Conservation (phyloP, 768 basidiomycete genomes). For the Podaxis sp. region DNA sequence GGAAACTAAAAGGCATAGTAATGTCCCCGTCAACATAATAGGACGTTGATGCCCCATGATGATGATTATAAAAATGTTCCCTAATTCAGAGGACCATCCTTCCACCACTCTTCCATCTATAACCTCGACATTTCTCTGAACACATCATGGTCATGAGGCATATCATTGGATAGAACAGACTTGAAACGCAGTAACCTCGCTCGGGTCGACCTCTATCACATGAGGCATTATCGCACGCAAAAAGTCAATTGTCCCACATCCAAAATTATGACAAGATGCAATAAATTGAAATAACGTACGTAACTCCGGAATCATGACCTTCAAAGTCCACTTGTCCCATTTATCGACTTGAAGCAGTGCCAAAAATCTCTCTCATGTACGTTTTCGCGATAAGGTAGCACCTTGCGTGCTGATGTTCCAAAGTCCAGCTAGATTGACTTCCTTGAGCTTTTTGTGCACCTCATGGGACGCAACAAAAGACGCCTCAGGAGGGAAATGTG, state of each 20-base stretch:
- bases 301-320: background rate
- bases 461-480: background rate
- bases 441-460: background rate
- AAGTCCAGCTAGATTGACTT: background rate
- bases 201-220: background rate
- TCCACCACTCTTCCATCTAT: constrained; percentile 6
- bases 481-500: background rate
- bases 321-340: constrained; percentile 8
- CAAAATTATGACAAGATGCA: background rate
- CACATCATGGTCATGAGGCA: constrained; percentile 1
- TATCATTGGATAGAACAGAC: background rate
- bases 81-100: background rate
- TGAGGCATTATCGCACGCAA: background rate
- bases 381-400: background rate
- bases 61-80: background rate
- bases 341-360: background rate
- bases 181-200: constrained; percentile 3
- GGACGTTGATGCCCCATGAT: background rate
- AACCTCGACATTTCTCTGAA: constrained; percentile 2
- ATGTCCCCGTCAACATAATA: background rate
- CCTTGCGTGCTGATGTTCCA: background rate
- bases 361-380: background rate
- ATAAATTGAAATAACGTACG: background rate
- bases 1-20: background rate
- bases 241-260: background rate